Base-by-base conservation (phyloP, 805 yeast species). In the Hanseniaspora clermontiae region DNA sequence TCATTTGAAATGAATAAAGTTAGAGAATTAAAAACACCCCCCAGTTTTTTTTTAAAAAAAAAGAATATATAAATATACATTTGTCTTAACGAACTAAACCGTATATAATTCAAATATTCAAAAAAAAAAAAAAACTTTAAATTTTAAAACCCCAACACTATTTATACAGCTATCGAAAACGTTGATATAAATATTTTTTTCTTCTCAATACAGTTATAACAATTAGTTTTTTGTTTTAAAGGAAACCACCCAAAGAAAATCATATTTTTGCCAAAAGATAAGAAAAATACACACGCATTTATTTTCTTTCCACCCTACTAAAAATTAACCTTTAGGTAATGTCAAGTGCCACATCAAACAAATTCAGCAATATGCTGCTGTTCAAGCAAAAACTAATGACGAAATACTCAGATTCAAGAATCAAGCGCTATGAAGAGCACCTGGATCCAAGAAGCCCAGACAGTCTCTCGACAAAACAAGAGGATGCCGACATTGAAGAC, bases 401-500 rank as follows among this genome's bases (percentile, higher is more conserved):
- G 24, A 45, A 45, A 9, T 29, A 45, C n/a, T 20, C 31, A 15
- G 34, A 43, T 24, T 29, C 47, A 24, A 43, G 34, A 43, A 24
- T 29, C n/a, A 45, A 45, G 14, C n/a, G 15, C 4, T 8, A 45
- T 2, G 49, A 45, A 14, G 49, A 45, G 17, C 2, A 45, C 14
- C 31, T 29, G 5, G 49, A 45, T 31, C 49, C 49, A 15, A 45
- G n/a, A 31, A 29, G 34, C 12, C 49, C 24, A 10, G 20, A 9
- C 36, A 45, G 15, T 9, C n/a, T n/a, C 14, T 24, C 19, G 6
- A 10, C 19, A 3, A 40, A 42, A 14, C 37, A 42, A 40, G 54
- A 50, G n/a, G 54, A 50, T 32, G 54, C 54, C 3, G 54, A 50
- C 24, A 27, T 50, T 20, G 54, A 50, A 34, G 54, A 50, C 15